A percentile compares a stretch with the other conserved stretches of the same genome.
These are phyloP conservation scores for Mucor circinelloides DNA, from an alignment of 371 early-diverging fungal species.

Conservation along the genomic window DNA sequence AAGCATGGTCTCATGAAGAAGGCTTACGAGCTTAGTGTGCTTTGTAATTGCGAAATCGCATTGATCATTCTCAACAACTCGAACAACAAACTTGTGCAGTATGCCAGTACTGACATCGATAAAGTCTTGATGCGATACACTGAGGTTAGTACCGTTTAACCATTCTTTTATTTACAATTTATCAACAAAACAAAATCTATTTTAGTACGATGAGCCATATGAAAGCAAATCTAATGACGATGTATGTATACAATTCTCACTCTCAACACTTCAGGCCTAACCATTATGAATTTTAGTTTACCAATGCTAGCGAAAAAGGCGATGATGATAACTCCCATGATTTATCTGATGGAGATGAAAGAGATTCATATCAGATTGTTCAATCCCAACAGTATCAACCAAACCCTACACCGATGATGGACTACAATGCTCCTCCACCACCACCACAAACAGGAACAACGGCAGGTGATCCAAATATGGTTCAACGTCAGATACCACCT, in stretches of 20 bases:
- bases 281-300: constrained; percentile 12
- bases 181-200: not conserved
- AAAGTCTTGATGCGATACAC: constrained; percentile 89
- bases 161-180: not conserved
- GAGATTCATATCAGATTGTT: constrained; percentile 2
- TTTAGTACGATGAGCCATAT: constrained; percentile 66
- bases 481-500: constrained; percentile 6
- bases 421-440: not conserved
- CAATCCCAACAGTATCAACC: constrained; percentile 13
- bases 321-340: constrained; percentile 18
- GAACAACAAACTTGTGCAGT: constrained; percentile 92
- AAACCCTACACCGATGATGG: constrained; percentile 11
- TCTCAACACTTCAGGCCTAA: not conserved
- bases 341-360: constrained; percentile 14
- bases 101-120: constrained; percentile 91
- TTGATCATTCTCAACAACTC: constrained; percentile 88
- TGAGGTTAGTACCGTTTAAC: constrained; percentile 53
- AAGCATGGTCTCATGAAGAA: constrained; percentile 99
- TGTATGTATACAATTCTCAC: constrained; percentile 31
- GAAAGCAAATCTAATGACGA: constrained; percentile 68
- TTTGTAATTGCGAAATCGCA: constrained; percentile 97
- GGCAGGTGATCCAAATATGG: constrained; percentile 5
- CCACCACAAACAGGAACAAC: not conserved
- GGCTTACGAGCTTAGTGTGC: constrained; percentile 95
- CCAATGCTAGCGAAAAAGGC: constrained; percentile 18